Percentiles rank a stretch among this genome's conserved stretches.
These are phyloP conservation scores for Trichoderma koningiopsis DNA, from an alignment of 2,329 filamentous ascomycete genomes.

Conservation along the genomic window DNA sequence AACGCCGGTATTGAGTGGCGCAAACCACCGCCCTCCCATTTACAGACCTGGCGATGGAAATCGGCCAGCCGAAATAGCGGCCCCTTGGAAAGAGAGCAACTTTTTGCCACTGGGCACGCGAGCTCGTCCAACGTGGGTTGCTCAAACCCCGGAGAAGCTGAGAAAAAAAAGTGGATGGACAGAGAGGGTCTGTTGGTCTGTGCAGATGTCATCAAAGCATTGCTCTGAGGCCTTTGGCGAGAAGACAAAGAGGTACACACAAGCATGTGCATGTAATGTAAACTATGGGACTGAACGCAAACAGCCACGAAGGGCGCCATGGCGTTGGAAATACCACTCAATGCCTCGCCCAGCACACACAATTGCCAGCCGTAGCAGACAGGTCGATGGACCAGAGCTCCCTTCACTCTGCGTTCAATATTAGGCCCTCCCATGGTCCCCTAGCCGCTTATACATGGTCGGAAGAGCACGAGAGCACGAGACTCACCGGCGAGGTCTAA, in stretches of 20 bases:
- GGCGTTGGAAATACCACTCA: not conserved
- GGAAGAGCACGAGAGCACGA: conserved; percentile 15
- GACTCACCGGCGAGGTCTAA: conserved; percentile 23
- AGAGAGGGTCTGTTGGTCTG: not conserved
- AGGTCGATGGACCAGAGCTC: not conserved
- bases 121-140: conserved; percentile 22
- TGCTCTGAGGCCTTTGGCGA: not conserved
- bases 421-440: not conserved
- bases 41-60: not conserved
- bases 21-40: not conserved
- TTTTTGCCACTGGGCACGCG: conserved; percentile 20
- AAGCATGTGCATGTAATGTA: not conserved
- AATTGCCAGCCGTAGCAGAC: not conserved
- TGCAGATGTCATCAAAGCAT: not conserved
- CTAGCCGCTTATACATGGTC: not conserved
- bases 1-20: not conserved
- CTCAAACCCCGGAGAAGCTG: not conserved
- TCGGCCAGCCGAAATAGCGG: not conserved
- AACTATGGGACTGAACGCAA: not conserved
- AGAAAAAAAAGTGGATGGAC: not conserved
- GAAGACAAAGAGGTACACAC: not conserved
- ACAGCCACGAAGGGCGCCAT: not conserved
- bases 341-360: not conserved
- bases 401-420: not conserved
- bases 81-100: not conserved